Base-by-base conservation (phyloP, 2,329 filamentous ascomycete genomes). In the Alternaria alternata region DNA sequence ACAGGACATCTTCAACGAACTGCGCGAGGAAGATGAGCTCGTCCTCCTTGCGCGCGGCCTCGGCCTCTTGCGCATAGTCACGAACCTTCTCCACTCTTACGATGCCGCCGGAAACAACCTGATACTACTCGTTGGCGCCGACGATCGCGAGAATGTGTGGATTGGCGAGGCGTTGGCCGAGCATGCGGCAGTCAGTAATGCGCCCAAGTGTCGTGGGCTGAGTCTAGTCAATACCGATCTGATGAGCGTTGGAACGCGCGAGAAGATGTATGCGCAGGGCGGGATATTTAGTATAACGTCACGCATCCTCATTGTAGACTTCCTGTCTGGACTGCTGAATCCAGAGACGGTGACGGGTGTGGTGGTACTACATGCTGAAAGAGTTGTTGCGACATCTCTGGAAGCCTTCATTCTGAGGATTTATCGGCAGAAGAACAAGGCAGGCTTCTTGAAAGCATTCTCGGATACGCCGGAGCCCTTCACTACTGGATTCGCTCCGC, bases 201-300 rank as follows among this genome's bases (percentile, higher is more conserved):
- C 92, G 18, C 87, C 91, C 16, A 90, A 91, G 71, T 93, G 93
- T 51, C 88, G 94, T 63, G 95, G 95, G 1, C 83, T 99, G 67
- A 94, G 89, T 42, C 86, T 97, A 26, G 93, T 99, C 76, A 98
- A 98, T 78, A 98, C 95, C 7, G 95, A 99, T 77, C 88, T 90
- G 77, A 95, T 94, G 77, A 96, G 88, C 68, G 94, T 98, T 18
- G 88, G 88, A 3, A 89, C 90, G 51, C 87, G 95, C 71, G 93
- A 97, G 83, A 96, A 94, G 81, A 91, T 97, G 85, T 99, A 99
- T 79, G 84, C 88, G 3, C 86, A 88, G 60, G 95, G 95, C 12
- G 95, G 95, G 49, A 91, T 98, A 68, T 94, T 97, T 81, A 97
- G 93, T 80, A 91, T 99, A 75, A 99, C 95, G 16, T 97, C 94